phyloP scores from a whole-genome alignment of 192 early-diverging fungal species.

The Backusella liffmaniae region DNA sequence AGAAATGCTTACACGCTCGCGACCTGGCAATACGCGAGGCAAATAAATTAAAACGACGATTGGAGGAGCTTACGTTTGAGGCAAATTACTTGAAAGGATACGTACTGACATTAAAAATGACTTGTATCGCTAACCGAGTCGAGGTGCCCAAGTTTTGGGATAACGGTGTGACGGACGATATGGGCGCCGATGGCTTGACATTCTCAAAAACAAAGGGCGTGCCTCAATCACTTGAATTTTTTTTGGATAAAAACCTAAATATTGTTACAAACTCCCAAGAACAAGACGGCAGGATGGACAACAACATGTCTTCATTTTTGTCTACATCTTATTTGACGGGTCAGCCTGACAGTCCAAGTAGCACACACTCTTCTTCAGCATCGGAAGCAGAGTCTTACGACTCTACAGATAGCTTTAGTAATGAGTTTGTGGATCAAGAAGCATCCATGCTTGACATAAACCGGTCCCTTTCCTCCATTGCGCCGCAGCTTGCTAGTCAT shows the following conservation, averaged over 20 bases:
- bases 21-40: conserved; percentile 45
- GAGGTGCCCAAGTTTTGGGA: conserved; percentile 34
- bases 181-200: conserved; percentile 3
- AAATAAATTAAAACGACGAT: conserved; percentile 34
- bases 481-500: conserved; percentile 24
- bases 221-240: conserved; percentile 9
- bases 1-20: conserved; percentile 58
- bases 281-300: background rate
- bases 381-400: conserved; percentile 2
- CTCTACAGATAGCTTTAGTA: background rate
- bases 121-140: conserved; percentile 29
- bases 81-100: conserved; percentile 47
- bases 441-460: background rate
- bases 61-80: conserved; percentile 42
- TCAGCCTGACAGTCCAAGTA: background rate
- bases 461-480: background rate
- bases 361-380: conserved; percentile 4
- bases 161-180: background rate
- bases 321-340: background rate
- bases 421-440: background rate
- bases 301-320: background rate
- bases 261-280: background rate
- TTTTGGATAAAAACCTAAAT: conserved; percentile 6
- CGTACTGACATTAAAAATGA: conserved; percentile 33
- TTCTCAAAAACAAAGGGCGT: conserved; percentile 15